Base-by-base conservation (phyloP, 306 rosid genomes). In the Cucurbita argyrosperma region DNA sequence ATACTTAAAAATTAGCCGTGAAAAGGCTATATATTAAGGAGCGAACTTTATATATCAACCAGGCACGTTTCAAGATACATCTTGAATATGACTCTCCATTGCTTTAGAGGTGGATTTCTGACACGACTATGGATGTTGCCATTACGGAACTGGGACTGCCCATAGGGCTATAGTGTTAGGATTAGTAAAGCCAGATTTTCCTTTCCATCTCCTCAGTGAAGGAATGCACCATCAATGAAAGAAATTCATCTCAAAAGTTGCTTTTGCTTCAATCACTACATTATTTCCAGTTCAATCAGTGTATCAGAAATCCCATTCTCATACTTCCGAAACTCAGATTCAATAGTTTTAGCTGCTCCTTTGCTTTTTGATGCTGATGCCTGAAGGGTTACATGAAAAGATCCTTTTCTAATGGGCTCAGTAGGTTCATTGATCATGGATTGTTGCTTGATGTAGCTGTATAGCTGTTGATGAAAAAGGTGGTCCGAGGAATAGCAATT, bases 401-500 rank as follows among this genome's bases (percentile, higher is more conserved):
- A 94, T 77, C 98, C 95, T 65, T 87, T 90, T 65, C 85, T 93
- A 80, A 83, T 83, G 50, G 86, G 96, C 45, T 9, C 74, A 69
- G 62, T 83, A 39, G 82, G 50, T 79, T 81, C 86, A 30, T 62
- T 50, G 13, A 38, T 76, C 77, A 84, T 76, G 73, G 92, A 79
- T 80, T 84, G 96, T 83, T 89, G 86, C 75, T 83, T 88, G 79
- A 83, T 82, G 87, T 87, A 83, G 77, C 80, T 76, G 82, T 90
- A 90, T 75, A 94, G 95, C 82, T 86, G 79, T 82, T 86, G 95
- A 79, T 94, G 98, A 81, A 94, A 90, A 38, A 85, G 85, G 70
- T 94, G 97, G 76, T 89, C 97, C 80, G 84, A 61, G 76, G 98
- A 88, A 84, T 76, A 94, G 84, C 90, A 91, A 85, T 77, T 86